phyloP scores from a whole-genome alignment of 371 early-diverging fungal species.

The Zancudomyces culisetae region DNA sequence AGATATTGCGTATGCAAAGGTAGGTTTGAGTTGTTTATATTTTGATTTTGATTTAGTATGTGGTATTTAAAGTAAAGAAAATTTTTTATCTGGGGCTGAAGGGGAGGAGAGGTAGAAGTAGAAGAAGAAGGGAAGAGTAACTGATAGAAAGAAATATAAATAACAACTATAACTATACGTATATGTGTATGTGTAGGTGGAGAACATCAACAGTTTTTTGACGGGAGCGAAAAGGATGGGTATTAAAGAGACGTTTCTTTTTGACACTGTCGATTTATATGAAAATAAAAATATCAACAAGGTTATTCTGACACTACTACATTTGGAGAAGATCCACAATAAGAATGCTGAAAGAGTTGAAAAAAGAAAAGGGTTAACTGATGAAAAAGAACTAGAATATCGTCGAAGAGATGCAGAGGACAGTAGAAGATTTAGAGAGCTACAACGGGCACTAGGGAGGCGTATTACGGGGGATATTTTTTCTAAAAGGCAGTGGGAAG shows the following conservation, averaged over 20 bases:
- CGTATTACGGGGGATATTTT: no score
- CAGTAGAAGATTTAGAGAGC: neutral
- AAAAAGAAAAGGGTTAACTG: neutral
- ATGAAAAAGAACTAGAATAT: neutral
- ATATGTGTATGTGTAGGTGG: slow-evolving; percentile 45
- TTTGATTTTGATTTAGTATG: neutral
- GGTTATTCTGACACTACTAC: slow-evolving; percentile 28
- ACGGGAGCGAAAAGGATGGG: slow-evolving; percentile 45
- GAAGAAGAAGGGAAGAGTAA: no score
- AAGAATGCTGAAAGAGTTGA: neutral
- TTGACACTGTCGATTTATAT: slow-evolving; percentile 80
- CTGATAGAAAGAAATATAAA: no score
- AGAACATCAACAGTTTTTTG: slow-evolving; percentile 50
- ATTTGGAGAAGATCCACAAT: neutral
- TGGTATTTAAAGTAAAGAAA: no score
- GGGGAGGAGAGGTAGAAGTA: no score
- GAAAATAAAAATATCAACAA: slow-evolving; percentile 68
- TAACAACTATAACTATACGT: no score
- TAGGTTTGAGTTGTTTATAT: slow-evolving; percentile 9
- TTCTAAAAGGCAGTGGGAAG: no score
- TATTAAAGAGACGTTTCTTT: slow-evolving; percentile 52
- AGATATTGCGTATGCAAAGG: slow-evolving; percentile 53
- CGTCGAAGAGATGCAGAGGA: neutral
- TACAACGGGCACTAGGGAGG: neutral
- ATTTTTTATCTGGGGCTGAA: no score